Base-by-base conservation (phyloP, 2,329 filamentous ascomycete species). In the Monascus ruber region DNA sequence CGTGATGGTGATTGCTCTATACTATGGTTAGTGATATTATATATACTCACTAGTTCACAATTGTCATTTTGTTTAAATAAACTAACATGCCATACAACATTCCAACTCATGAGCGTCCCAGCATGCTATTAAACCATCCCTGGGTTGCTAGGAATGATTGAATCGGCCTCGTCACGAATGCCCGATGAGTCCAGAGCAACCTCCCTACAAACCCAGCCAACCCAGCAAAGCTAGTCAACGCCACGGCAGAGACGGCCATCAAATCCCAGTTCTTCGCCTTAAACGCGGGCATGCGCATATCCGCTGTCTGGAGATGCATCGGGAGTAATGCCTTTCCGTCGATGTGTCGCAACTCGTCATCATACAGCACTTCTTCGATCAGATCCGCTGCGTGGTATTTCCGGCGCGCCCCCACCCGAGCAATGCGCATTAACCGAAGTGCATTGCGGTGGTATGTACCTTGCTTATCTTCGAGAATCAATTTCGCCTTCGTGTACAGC, bases 221-320 rank as follows among this genome's bases (percentile, higher is more conserved):
- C 2, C 17, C 17, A 17, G 17, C 17, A 17, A 17, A 17, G 17
- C 17, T 17, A 3, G 17, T 17, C 17, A 17, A 17, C 17, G 17
- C 17, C 17, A 17, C 17, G 17, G 17, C 17, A 17, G 17, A 17
- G 17, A 17, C 3, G 17, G 17, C 17, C 17, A 17, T 17, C 50
- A 66, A 44, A 39, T 69, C 64, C 63, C 56, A 62, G 39, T 68
- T 69, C 33, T 50, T 55, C 0, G 58, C 61, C 35, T 58, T 60
- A 52, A 56, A 66, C 4, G 41, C 31, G 0, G 63, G 51, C 63
- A 69, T 69, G 10, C 65, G 53, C 44, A 55, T 54, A 42, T 68
- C 64, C 0, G 66, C 64, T 2, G 65, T 69, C 48, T 69, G 61
- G 7, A 68, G 49, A 42, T 70, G 65, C 60, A 66, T 67, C 1